Evolutionary conservation across 345 rosid genomes (phyloP).

Genomic region (Pseudoturritis turrita): DNA sequence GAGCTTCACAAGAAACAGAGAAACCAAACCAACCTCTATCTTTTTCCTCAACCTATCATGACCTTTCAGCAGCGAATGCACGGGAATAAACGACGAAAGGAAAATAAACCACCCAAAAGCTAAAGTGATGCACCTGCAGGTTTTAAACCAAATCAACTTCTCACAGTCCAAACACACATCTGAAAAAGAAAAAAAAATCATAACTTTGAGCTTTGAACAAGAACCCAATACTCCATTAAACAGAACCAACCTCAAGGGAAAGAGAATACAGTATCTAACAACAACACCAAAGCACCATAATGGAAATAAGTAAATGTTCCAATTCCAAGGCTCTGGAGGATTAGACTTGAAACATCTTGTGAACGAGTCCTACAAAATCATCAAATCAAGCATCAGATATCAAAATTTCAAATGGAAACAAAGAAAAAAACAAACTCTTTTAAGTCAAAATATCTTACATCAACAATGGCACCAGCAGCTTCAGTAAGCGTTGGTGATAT

Average conservation of each 20-base stretch:
- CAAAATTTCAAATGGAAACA: too few relatives aligned
- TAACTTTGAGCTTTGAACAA: background rate
- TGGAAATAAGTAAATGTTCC: slow-evolving; percentile 85
- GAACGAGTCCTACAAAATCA: slow-evolving; percentile 57
- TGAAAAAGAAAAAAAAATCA: background rate
- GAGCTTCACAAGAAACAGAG: background rate
- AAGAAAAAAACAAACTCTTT: too few relatives aligned
- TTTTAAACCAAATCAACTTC: background rate
- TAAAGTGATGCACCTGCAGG: slow-evolving; percentile 68
- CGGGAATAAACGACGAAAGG: slow-evolving; percentile 72
- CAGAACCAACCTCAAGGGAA: slow-evolving; percentile 60
- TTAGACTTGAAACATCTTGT: slow-evolving; percentile 88
- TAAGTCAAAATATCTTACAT: too few relatives aligned
- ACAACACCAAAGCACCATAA: slow-evolving; percentile 80
- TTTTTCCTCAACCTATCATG: slow-evolving; percentile 76
- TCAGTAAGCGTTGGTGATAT: slow-evolving; percentile 79
- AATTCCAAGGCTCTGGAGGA: slow-evolving; percentile 92
- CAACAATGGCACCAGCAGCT: slow-evolving; percentile 94
- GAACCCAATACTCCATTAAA: background rate
- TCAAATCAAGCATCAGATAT: background rate
- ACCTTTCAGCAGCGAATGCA: slow-evolving; percentile 69
- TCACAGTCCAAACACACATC: slow-evolving; percentile 1
- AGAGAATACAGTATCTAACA: slow-evolving; percentile 64
- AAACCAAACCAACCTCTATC: slow-evolving; percentile 70
- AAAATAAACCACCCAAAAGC: slow-evolving; percentile 90